Percentiles rank a stretch among this genome's conserved stretches.
Conservation (phyloP, 768 basidiomycete genomes). For the Leccinum incarnatum region DNA sequence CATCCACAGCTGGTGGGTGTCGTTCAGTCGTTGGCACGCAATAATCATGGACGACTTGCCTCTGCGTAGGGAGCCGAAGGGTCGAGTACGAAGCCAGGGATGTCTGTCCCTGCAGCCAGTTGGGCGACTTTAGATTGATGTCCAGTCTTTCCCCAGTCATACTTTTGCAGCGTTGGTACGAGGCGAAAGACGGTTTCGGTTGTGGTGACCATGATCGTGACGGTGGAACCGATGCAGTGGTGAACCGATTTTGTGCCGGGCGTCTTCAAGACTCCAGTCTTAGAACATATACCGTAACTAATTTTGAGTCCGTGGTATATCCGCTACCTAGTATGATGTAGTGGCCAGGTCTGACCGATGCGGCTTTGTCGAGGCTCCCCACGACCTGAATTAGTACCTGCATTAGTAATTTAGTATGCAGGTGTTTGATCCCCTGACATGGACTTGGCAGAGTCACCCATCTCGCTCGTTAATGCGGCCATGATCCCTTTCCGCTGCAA, state of each 20-base stretch:
- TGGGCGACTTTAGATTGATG: conserved; percentile 82
- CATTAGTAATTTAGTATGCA: no score
- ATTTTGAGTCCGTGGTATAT: neutral
- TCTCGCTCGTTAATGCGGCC: neutral
- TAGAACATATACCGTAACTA: neutral
- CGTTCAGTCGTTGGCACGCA: neutral
- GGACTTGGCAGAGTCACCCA: neutral
- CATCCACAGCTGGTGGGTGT: conserved; percentile 84
- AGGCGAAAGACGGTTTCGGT: conserved; percentile 67
- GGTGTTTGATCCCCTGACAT: no score
- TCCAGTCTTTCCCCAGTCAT: conserved; percentile 95
- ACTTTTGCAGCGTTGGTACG: conserved; percentile 79
- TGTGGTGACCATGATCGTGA: conserved; percentile 28
- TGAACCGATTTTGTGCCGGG: neutral
- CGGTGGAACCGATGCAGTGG: neutral
- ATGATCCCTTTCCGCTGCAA: neutral
- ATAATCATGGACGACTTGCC: conserved; percentile 45
- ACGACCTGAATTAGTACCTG: no score
- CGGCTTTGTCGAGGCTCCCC: no score
- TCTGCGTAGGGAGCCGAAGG: conserved; percentile 86
- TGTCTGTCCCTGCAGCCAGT: conserved; percentile 58
- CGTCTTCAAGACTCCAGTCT: neutral
- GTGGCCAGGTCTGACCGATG: no score
- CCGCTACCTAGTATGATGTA: neutral
- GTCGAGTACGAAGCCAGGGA: conserved; percentile 67